These are phyloP conservation scores for Cucurbita maxima DNA, from an alignment of 306 rosid genomes.

Conservation along the genomic window DNA sequence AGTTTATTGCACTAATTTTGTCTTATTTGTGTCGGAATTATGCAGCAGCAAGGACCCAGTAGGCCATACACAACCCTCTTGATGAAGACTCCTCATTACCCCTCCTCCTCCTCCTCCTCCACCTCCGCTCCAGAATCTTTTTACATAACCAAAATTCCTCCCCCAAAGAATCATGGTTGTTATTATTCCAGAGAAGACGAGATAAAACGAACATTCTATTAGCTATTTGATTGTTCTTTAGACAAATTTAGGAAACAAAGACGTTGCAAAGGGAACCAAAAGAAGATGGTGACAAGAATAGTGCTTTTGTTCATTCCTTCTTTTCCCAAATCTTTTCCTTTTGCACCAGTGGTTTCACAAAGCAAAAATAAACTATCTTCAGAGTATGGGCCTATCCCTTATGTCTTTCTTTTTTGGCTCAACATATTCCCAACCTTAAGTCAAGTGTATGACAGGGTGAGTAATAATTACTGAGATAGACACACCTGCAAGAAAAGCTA, in stretches of 20 bases:
- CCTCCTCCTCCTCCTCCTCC: neutral
- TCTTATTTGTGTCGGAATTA: conserved; percentile 12
- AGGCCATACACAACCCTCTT: neutral
- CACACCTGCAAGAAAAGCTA: neutral
- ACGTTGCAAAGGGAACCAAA: conserved; percentile 2
- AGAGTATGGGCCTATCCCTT: neutral
- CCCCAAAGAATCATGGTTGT: neutral
- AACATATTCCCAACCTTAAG: neutral
- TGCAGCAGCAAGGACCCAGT: conserved; percentile 12
- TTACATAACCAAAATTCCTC: neutral
- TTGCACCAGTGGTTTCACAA: neutral
- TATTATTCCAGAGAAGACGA: neutral
- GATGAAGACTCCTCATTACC: conserved; percentile 2
- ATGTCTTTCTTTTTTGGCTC: neutral
- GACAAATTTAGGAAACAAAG: neutral
- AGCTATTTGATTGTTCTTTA: neutral
- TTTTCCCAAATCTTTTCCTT: neutral
- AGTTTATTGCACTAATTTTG: conserved; percentile 8
- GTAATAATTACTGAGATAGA: neutral
- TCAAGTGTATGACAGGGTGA: neutral
- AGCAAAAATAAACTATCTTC: neutral
- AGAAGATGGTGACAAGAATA: conserved; percentile 5
- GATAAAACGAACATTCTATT: neutral
- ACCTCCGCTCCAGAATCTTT: neutral
- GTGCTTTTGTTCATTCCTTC: neutral